phyloP scores from a whole-genome alignment of 2,329 filamentous ascomycete genomes.

The Talaromyces sp. region DNA sequence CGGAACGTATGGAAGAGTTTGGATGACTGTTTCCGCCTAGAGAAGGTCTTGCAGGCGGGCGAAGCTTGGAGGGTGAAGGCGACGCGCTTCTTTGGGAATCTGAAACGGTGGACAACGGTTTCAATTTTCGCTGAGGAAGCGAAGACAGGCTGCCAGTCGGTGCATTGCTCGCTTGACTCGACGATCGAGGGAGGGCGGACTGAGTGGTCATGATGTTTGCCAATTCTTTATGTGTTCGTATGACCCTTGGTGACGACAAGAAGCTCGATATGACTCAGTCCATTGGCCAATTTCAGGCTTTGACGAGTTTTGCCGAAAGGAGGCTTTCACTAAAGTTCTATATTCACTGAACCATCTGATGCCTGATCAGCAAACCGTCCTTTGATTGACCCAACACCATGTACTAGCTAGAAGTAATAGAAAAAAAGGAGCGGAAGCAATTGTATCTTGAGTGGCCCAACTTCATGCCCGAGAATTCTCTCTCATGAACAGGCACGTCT shows the following conservation, averaged over 20 bases:
- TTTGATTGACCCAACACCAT: background rate
- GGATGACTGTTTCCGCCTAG: constrained; percentile 49
- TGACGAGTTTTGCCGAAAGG: background rate
- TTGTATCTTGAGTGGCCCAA: background rate
- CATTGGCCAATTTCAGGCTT: background rate
- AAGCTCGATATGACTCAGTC: background rate
- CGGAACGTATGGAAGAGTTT: constrained; percentile 51
- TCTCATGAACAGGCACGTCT: background rate
- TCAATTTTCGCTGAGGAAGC: constrained; percentile 69
- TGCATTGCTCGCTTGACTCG: constrained; percentile 60
- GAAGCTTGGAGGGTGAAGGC: constrained; percentile 52
- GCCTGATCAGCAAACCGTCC: background rate
- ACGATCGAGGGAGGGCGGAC: constrained; percentile 64
- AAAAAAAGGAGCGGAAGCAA: background rate
- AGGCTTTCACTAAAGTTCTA: constrained; percentile 6
- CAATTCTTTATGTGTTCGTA: background rate
- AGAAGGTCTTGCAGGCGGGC: constrained; percentile 54
- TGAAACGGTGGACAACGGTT: constrained; percentile 55
- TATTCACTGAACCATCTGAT: constrained; percentile 10
- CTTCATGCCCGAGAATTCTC: background rate
- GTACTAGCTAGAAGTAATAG: background rate
- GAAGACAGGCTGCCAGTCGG: constrained; percentile 70
- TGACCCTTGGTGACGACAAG: background rate
- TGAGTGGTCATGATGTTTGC: constrained; percentile 31
- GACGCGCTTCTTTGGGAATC: constrained; percentile 42